phyloP scores from a whole-genome alignment of 495 filamentous ascomycete species.

The Xylaria grammica region DNA sequence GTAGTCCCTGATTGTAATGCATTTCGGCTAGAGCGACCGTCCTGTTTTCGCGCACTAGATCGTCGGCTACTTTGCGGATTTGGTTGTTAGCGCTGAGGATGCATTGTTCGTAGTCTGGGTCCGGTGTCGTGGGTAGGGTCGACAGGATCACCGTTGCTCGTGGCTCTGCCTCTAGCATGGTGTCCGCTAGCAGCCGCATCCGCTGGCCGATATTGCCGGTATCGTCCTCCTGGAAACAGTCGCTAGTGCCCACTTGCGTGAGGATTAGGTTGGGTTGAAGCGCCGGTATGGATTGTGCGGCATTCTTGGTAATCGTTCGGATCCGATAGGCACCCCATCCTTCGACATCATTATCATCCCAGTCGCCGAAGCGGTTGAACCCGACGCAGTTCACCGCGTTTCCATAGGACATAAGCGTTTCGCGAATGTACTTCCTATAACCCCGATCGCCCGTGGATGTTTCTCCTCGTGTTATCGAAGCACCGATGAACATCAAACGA shows the following conservation, averaged over 20 bases:
- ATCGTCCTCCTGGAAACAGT: slow-evolving; percentile 39
- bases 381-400: slow-evolving; percentile 37
- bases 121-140: slow-evolving; percentile 30
- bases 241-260: slow-evolving; percentile 38
- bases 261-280: slow-evolving; percentile 36
- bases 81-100: slow-evolving; percentile 37
- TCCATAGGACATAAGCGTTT: slow-evolving; percentile 31
- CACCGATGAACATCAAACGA: slow-evolving; percentile 38
- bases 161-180: slow-evolving; percentile 30
- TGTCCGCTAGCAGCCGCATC: slow-evolving; percentile 33
- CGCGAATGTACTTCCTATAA: slow-evolving; percentile 34
- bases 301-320: slow-evolving; percentile 28
- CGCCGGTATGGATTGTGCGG: slow-evolving; percentile 29
- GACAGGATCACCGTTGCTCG: slow-evolving; percentile 34
- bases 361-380: slow-evolving; percentile 39
- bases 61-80: slow-evolving; percentile 39
- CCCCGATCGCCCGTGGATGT: slow-evolving; percentile 35
- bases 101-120: slow-evolving; percentile 35
- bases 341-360: slow-evolving; percentile 38
- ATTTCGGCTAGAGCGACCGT: slow-evolving; percentile 33
- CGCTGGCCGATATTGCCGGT: slow-evolving; percentile 27
- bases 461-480: slow-evolving; percentile 36
- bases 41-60: slow-evolving; percentile 41
- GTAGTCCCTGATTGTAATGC: slow-evolving; percentile 31
- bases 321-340: slow-evolving; percentile 34